phyloP scores from a whole-genome alignment of 1,139 yeast genomes.

The Debaryomyces robertsiae region DNA sequence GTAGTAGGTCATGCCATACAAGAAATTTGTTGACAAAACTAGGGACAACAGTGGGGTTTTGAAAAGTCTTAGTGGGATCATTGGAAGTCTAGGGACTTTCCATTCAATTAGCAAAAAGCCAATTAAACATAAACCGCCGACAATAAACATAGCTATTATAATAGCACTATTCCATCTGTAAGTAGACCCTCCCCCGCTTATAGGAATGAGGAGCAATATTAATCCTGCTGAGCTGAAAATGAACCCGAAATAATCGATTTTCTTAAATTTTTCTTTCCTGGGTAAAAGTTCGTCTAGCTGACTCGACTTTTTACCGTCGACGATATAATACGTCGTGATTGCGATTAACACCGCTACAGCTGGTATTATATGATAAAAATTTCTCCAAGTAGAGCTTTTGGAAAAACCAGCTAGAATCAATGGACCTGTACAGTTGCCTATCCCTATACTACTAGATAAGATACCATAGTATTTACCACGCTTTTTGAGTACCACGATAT shows the following conservation, averaged over 20 bases:
- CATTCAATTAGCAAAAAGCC: conserved; percentile 51
- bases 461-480: conserved; percentile 52
- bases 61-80: conserved; percentile 55
- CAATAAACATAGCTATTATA: conserved; percentile 48
- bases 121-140: conserved; percentile 47
- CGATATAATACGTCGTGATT: conserved; percentile 28
- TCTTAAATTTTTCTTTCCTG: conserved; percentile 35
- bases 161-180: conserved; percentile 53
- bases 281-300: conserved; percentile 25
- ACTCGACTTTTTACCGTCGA: conserved; percentile 20
- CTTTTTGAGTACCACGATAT: conserved; percentile 44
- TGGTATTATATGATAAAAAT: conserved; percentile 49
- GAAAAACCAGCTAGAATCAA: conserved; percentile 54
- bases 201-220: conserved; percentile 49
- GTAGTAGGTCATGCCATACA: conserved; percentile 53
- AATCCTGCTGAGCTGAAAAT: conserved; percentile 46
- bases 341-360: conserved; percentile 40
- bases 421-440: conserved; percentile 61
- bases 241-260: conserved; percentile 55
- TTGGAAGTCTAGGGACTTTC: conserved; percentile 53
- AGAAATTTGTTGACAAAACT: conserved; percentile 46
- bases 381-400: conserved; percentile 50
- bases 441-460: conserved; percentile 53
- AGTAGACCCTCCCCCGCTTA: conserved; percentile 59
- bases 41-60: conserved; percentile 40